These are phyloP conservation scores for Venturia pyrina DNA, from an alignment of 2,329 filamentous ascomycete genomes.

Conservation along the genomic window DNA sequence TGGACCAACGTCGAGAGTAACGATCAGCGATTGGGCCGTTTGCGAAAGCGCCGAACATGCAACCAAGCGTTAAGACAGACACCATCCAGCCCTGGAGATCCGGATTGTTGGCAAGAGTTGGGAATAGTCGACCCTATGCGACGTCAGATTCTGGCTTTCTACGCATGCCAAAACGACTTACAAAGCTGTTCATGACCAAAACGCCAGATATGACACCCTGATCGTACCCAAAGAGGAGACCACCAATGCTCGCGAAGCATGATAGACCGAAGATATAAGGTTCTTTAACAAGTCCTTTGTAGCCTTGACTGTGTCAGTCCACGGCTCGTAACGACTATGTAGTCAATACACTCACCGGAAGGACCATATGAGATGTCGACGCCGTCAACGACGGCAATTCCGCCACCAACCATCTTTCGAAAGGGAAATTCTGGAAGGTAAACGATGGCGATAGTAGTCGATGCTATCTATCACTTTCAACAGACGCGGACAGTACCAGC, in stretches of 20 bases:
- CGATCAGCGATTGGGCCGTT: conserved; percentile 50
- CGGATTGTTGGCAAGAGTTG: conserved; percentile 38
- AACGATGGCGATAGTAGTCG: not conserved
- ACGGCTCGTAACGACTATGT: not conserved
- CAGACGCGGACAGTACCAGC: not conserved
- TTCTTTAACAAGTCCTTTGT: conserved; percentile 11
- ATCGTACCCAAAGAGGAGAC: conserved; percentile 10
- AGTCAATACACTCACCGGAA: not conserved
- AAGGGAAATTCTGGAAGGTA: not conserved
- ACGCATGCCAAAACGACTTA: not conserved
- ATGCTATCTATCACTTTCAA: not conserved
- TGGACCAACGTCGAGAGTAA: conserved; percentile 49
- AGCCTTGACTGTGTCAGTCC: not conserved
- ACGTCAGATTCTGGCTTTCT: not conserved
- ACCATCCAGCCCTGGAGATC: conserved; percentile 51
- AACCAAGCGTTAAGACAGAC: conserved; percentile 52
- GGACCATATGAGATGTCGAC: conserved; percentile 11
- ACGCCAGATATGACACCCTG: conserved; percentile 7
- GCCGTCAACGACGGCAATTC: not conserved
- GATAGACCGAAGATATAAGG: conserved; percentile 11
- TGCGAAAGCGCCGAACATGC: conserved; percentile 44
- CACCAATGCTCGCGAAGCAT: conserved; percentile 12
- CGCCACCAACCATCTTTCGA: conserved; percentile 4
- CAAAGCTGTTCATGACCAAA: conserved; percentile 7
- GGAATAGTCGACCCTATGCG: conserved; percentile 29